Conservation (phyloP, 495 filamentous ascomycete species). For the Opeltia flavorubescens region DNA sequence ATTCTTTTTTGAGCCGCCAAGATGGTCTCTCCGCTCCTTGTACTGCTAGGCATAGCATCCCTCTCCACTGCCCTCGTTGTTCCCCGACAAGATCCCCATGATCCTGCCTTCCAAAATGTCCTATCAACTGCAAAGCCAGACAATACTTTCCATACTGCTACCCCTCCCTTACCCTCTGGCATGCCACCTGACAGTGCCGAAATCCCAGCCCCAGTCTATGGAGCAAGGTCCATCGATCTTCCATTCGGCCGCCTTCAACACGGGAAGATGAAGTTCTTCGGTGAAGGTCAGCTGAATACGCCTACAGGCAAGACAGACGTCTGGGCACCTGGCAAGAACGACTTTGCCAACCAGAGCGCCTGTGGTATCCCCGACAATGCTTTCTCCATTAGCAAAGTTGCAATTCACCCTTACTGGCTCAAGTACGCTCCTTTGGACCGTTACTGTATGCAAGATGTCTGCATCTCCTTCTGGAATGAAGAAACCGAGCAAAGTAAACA, state of each 20-base stretch:
- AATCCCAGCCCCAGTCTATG: conserved; percentile 7
- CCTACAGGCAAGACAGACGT: conserved; percentile 4
- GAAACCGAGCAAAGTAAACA: not conserved
- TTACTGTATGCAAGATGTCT: conserved; percentile 19
- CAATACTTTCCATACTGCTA: conserved; percentile 11
- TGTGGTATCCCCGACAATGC: conserved; percentile 19
- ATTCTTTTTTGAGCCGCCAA: not conserved
- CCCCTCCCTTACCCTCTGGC: not conserved
- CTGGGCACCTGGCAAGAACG: conserved; percentile 8
- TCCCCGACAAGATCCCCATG: conserved; percentile 1
- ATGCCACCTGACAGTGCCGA: not conserved
- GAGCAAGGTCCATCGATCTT: conserved; percentile 9
- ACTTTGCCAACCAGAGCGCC: conserved; percentile 15
- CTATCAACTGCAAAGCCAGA: conserved; percentile 9
- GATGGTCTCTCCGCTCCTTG: not conserved
- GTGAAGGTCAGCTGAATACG: conserved; percentile 8
- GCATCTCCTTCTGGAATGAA: conserved; percentile 16
- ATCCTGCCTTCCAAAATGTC: conserved; percentile 8
- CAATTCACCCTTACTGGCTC: conserved; percentile 19
- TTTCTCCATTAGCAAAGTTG: conserved; percentile 12
- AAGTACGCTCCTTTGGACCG: conserved; percentile 16
- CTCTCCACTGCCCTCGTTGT: conserved; percentile 1
- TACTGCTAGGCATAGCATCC: conserved; percentile 1
- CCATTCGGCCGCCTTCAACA: conserved; percentile 16
- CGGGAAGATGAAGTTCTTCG: conserved; percentile 16